phyloP scores from a whole-genome alignment of 129 eudicot species.

The Erigeron canadensis region DNA sequence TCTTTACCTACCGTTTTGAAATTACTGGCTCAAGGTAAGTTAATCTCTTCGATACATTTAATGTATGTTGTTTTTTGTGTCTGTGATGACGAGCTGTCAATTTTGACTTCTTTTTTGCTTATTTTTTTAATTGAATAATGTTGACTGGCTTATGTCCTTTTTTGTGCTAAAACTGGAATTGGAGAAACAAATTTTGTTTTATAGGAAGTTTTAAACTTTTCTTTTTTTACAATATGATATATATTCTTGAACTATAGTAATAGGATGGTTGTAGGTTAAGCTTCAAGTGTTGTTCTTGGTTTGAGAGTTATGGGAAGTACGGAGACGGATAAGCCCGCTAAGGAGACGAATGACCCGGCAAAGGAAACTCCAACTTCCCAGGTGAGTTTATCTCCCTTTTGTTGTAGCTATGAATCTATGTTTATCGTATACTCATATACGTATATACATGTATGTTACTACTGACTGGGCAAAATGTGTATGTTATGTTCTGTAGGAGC shows the following conservation, averaged over 20 bases:
- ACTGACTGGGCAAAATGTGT: constrained; percentile 1
- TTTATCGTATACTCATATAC: constrained; percentile 3
- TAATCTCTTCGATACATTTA: constrained; percentile 2
- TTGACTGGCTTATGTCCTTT: neutral
- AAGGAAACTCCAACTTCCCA: constrained; percentile 68
- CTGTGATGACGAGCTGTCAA: neutral
- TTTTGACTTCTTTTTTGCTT: neutral
- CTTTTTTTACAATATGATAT: neutral
- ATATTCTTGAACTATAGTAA: constrained; percentile 20
- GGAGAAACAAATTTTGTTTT: neutral
- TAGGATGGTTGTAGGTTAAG: constrained; percentile 51
- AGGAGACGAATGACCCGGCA: constrained; percentile 55
- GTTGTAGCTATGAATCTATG: constrained; percentile 4
- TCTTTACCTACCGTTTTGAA: no score
- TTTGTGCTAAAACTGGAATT: no score
- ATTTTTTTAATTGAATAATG: neutral
- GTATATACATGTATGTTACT: neutral
- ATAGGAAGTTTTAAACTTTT: neutral
- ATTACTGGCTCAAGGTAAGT: constrained; percentile 21
- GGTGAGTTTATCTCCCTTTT: constrained; percentile 26
- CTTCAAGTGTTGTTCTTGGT: constrained; percentile 26
- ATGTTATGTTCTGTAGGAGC: constrained; percentile 47
- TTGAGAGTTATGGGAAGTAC: constrained; percentile 78
- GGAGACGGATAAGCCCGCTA: constrained; percentile 65
- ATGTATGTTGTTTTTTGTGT: constrained; percentile 14